Evolutionary conservation across 805 yeast species (phyloP).

Genomic region (Cyberlindnera meyerae): DNA sequence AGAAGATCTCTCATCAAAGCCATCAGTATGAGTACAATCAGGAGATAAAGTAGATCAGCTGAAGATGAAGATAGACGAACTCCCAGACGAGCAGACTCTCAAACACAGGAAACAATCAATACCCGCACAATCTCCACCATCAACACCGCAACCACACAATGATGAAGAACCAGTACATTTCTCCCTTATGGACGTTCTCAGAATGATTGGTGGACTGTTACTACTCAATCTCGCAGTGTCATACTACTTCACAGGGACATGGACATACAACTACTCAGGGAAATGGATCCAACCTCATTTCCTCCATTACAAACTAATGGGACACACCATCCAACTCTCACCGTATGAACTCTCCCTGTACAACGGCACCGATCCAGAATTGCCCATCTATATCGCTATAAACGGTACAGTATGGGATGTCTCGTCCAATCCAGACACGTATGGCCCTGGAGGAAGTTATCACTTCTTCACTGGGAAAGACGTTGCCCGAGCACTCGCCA

Average conservation of each 20-base stretch:
- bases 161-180: slow-evolving; percentile 1
- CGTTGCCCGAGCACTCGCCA: slow-evolving; percentile 51
- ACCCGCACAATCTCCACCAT: not conserved
- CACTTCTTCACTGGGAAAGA: slow-evolving; percentile 47
- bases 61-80: not conserved
- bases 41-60: not conserved
- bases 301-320: slow-evolving; percentile 17
- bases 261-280: slow-evolving; percentile 47
- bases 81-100: not conserved
- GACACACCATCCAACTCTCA: slow-evolving; percentile 28
- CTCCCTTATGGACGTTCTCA: slow-evolving; percentile 17
- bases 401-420: slow-evolving; percentile 56
- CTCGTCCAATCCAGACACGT: slow-evolving; percentile 34
- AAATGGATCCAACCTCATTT: slow-evolving; percentile 37
- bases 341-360: slow-evolving; percentile 34
- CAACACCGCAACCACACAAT: not conserved
- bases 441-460: slow-evolving; percentile 47
- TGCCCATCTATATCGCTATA: slow-evolving; percentile 48
- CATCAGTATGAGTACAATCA: no score
- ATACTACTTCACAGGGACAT: slow-evolving; percentile 17
- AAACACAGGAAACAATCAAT: not conserved
- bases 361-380: slow-evolving; percentile 37
- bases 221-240: slow-evolving; percentile 13
- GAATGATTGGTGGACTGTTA: slow-evolving; percentile 21
- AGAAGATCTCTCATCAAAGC: no score